These are phyloP conservation scores for Venturia asperata DNA, from an alignment of 2,329 filamentous ascomycete species.

Conservation along the genomic window DNA sequence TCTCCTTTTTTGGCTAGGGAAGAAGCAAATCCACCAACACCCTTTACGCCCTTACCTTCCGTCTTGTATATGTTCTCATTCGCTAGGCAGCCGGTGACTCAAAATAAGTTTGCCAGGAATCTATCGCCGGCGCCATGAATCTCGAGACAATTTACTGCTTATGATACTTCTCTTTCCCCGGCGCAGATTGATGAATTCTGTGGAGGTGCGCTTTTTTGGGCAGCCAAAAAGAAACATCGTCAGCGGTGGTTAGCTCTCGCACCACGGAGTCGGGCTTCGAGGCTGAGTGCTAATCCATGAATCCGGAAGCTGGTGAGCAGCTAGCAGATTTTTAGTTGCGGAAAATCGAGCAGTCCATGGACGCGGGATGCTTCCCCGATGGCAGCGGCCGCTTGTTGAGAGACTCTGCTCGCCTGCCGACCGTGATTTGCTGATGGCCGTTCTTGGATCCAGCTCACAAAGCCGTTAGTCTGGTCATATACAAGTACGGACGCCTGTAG, in stretches of 20 bases:
- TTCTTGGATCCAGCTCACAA: slow-evolving; percentile 8
- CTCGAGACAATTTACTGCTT: not conserved
- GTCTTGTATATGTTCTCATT: not conserved
- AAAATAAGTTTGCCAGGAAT: not conserved
- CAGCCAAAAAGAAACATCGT: slow-evolving; percentile 1
- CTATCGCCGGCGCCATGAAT: not conserved
- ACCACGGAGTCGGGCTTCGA: slow-evolving; percentile 14
- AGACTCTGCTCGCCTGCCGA: not conserved
- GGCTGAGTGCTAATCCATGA: slow-evolving; percentile 6
- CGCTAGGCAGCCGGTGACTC: not conserved
- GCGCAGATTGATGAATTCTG: slow-evolving; percentile 3
- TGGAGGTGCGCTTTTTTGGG: slow-evolving; percentile 9
- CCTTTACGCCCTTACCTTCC: not conserved
- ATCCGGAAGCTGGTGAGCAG: slow-evolving; percentile 13
- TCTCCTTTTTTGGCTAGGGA: not conserved
- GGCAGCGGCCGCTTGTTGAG: slow-evolving; percentile 11
- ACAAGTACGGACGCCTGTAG: not conserved
- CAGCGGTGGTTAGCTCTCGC: slow-evolving; percentile 13
- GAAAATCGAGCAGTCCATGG: not conserved
- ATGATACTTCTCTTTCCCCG: not conserved
- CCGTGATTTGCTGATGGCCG: not conserved
- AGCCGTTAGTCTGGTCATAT: not conserved
- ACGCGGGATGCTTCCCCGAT: slow-evolving; percentile 15
- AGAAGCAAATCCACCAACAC: not conserved
- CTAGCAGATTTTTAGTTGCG: not conserved